Evolutionary conservation across 495 filamentous ascomycete species (phyloP).

Genomic region (Xylona heveae): DNA sequence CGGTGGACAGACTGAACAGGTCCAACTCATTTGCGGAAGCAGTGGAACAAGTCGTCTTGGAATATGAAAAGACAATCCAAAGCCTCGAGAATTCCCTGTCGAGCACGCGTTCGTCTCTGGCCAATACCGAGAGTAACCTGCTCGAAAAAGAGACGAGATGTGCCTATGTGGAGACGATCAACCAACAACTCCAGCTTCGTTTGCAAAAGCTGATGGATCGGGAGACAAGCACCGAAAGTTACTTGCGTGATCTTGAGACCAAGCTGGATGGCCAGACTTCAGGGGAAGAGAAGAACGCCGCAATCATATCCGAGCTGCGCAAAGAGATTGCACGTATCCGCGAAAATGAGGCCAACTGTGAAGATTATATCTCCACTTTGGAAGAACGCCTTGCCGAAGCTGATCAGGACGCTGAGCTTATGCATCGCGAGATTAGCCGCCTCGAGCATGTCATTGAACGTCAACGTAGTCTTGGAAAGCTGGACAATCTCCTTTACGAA

Average conservation of each 20-base stretch:
- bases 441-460: constrained; percentile 91
- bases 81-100: constrained; percentile 80
- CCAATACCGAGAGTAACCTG: constrained; percentile 62
- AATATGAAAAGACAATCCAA: constrained; percentile 98
- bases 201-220: constrained; percentile 80
- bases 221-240: constrained; percentile 72
- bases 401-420: constrained; percentile 86
- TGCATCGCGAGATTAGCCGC: constrained; percentile 89
- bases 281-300: constrained; percentile 78
- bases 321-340: constrained; percentile 81
- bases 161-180: constrained; percentile 78
- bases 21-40: constrained; percentile 90
- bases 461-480: constrained; percentile 81
- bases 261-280: constrained; percentile 77
- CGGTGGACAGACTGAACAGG: constrained; percentile 73
- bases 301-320: constrained; percentile 66
- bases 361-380: constrained; percentile 93
- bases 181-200: constrained; percentile 69
- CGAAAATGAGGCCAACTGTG: constrained; percentile 69
- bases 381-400: constrained; percentile 91
- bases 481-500: constrained; percentile 81
- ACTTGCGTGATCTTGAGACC: constrained; percentile 74
- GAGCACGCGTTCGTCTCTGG: constrained; percentile 65
- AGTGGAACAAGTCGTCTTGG: constrained; percentile 85
- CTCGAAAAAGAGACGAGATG: constrained; percentile 87